These are phyloP conservation scores for Chaetomium strumarium DNA, from an alignment of 2,329 filamentous ascomycete genomes.

Conservation along the genomic window DNA sequence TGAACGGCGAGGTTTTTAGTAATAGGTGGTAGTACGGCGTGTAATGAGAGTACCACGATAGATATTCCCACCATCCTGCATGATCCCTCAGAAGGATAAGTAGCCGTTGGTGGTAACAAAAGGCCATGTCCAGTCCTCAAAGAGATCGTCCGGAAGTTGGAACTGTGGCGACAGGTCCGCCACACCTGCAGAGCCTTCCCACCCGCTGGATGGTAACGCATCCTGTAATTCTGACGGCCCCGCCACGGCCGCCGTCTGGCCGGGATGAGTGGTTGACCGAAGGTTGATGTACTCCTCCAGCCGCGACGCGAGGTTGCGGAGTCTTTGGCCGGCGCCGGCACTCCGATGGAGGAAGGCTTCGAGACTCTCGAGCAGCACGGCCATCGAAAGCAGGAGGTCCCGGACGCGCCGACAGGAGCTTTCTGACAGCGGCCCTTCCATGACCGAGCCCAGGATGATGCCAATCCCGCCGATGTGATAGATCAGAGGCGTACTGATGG, in stretches of 20 bases:
- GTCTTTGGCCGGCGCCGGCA: conserved; percentile 2
- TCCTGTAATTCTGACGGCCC: neutral
- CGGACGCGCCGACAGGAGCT: conserved; percentile 8
- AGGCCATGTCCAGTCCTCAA: conserved; percentile 17
- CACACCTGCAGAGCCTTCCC: conserved; percentile 4
- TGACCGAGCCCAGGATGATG: conserved; percentile 4
- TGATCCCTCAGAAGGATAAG: conserved; percentile 13
- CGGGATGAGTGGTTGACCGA: neutral
- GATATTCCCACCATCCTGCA: too few species aligned
- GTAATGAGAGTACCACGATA: too few species aligned
- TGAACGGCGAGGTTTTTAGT: conserved; percentile 41
- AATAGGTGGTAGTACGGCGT: conserved; percentile 35
- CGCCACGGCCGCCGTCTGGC: neutral
- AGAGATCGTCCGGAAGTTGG: conserved; percentile 17
- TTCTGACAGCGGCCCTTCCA: conserved; percentile 4
- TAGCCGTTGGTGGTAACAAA: conserved; percentile 15
- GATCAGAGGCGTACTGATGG: conserved; percentile 9
- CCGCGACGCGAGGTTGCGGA: conserved; percentile 1
- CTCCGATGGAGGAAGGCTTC: conserved; percentile 7
- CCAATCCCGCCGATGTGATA: conserved; percentile 11
- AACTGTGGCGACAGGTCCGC: conserved; percentile 17
- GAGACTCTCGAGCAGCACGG: conserved; percentile 4
- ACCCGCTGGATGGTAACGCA: neutral
- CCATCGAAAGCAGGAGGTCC: conserved; percentile 5
- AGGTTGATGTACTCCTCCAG: conserved; percentile 8